Evolutionary conservation across 306 rosid genomes (phyloP).

Genomic region (Vicia villosa): DNA sequence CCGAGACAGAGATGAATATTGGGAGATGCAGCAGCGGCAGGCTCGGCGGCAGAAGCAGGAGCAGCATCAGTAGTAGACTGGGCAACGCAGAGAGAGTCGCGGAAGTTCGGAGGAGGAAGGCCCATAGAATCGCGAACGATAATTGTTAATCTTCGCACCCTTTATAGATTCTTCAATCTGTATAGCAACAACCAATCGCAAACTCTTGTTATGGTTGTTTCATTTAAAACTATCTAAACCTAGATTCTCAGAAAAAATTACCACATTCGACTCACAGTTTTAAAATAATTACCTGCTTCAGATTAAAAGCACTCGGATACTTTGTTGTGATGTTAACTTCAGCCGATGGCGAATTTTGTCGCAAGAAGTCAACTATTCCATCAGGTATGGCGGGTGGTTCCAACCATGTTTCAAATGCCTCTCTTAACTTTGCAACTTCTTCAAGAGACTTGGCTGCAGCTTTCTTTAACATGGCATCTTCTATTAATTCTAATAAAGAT

Average conservation of each 20-base stretch:
- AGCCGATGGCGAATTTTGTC: not conserved
- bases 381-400: not conserved
- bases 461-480: not conserved
- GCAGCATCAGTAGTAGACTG: not conserved
- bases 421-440: not conserved
- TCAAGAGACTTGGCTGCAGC: not conserved
- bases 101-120: too few species aligned
- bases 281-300: not conserved
- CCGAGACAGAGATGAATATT: too few species aligned
- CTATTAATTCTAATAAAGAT: not conserved
- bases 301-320: not conserved
- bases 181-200: not conserved
- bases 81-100: too few species aligned
- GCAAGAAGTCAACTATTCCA: conserved; percentile 2
- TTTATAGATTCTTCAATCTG: not conserved
- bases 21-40: too few species aligned
- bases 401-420: not conserved
- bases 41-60: not conserved
- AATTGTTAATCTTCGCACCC: not conserved
- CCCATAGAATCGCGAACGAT: not conserved
- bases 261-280: not conserved
- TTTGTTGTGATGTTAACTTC: not conserved
- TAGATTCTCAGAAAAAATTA: not conserved
- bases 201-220: not conserved
- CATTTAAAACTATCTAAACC: not conserved